Evolutionary conservation across 495 filamentous ascomycete genomes (phyloP).

Genomic region (Mycothermus thermophilus): DNA sequence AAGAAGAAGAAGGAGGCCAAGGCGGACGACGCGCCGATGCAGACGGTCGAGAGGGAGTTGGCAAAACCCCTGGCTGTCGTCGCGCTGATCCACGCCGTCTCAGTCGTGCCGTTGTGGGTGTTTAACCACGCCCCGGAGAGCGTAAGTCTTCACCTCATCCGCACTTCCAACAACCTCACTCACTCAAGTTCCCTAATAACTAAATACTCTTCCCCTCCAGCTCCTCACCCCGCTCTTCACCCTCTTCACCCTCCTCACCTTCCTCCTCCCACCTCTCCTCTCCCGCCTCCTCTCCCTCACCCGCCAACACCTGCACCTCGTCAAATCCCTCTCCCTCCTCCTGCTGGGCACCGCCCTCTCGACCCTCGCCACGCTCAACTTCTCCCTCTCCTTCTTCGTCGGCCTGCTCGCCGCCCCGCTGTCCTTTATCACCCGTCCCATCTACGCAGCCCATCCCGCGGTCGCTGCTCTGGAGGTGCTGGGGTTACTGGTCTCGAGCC

Average conservation of each 20-base stretch:
- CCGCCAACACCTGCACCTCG: constrained; percentile 56
- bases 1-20: constrained; percentile 11
- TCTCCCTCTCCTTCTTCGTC: constrained; percentile 76
- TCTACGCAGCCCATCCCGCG: constrained; percentile 16
- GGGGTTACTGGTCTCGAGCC: constrained; percentile 49
- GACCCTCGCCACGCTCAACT: constrained; percentile 90
- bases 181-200: no score
- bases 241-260: constrained; percentile 43
- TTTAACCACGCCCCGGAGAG: constrained; percentile 61
- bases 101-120: constrained; percentile 71
- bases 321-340: constrained; percentile 84
- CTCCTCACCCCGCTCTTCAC: constrained; percentile 44
- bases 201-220: no score
- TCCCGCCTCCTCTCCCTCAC: constrained; percentile 37
- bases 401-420: constrained; percentile 67
- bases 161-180: constrained; percentile 9
- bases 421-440: constrained; percentile 49
- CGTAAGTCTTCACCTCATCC: constrained; percentile 35
- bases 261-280: constrained; percentile 42
- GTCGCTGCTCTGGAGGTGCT: constrained; percentile 25
- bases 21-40: constrained; percentile 7
- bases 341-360: constrained; percentile 83
- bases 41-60: constrained; percentile 52
- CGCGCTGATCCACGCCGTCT: constrained; percentile 54
- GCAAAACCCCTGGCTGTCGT: constrained; percentile 68